Percentiles rank a stretch among this genome's conserved stretches.
phyloP scores from a whole-genome alignment of 2,329 filamentous ascomycete species.

The Aureobasidium lini region DNA sequence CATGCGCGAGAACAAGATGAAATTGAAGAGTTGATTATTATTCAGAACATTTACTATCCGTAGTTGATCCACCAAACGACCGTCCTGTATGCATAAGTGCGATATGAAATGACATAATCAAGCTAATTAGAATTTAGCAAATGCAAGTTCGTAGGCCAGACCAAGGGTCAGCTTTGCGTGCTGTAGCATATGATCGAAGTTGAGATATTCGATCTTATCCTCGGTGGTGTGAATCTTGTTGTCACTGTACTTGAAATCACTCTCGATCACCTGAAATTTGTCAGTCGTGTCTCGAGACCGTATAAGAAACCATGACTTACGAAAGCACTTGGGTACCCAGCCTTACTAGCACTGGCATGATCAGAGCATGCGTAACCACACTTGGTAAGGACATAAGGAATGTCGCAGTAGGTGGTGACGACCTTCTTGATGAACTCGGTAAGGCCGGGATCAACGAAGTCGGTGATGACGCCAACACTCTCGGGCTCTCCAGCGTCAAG shows the following conservation, averaged over 20 bases:
- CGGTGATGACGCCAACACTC: conserved; percentile 84
- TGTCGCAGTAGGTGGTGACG: conserved; percentile 78
- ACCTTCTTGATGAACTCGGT: conserved; percentile 88
- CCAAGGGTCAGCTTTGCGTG: conserved; percentile 79
- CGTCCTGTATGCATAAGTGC: neutral
- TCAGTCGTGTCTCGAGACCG: too few relatives aligned
- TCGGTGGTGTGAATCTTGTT: conserved; percentile 64
- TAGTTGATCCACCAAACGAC: neutral
- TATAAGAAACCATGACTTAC: conserved; percentile 32
- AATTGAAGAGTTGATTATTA: neutral
- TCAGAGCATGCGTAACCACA: conserved; percentile 81
- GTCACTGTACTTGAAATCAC: conserved; percentile 56
- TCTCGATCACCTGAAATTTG: conserved; percentile 48
- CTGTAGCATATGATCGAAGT: conserved; percentile 87
- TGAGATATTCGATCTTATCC: conserved; percentile 63
- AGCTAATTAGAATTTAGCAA: conserved; percentile 38
- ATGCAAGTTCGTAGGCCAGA: conserved; percentile 76
- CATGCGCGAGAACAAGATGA: too few relatives aligned
- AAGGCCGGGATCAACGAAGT: conserved; percentile 75
- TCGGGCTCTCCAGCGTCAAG: conserved; percentile 75
- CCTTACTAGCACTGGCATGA: conserved; percentile 65
- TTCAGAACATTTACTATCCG: neutral
- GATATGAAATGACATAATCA: neutral
- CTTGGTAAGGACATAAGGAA: conserved; percentile 79
- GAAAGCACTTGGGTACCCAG: conserved; percentile 67